A percentile compares a stretch with the other conserved stretches of the same genome.
phyloP scores from a whole-genome alignment of 1,284 basidiomycete genomes.

The Trametes hirsuta region DNA sequence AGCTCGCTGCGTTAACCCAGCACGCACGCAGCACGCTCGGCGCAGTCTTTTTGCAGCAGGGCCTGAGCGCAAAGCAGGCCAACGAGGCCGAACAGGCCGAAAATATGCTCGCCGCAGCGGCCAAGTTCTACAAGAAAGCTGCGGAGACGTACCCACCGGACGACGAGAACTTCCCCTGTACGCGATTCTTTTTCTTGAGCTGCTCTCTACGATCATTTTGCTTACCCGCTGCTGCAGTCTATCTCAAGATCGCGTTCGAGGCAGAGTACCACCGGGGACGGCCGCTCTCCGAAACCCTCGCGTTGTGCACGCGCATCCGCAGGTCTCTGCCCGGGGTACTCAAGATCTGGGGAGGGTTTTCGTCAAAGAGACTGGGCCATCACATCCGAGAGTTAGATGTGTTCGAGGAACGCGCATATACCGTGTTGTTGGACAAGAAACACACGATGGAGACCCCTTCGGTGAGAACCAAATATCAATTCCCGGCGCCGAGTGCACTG shows the following conservation, averaged over 20 bases:
- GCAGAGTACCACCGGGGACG: conserved; percentile 23
- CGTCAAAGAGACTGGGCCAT: conserved; percentile 1
- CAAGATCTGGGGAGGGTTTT: conserved; percentile 23
- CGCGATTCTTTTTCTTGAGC: neutral
- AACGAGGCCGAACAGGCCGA: conserved; percentile 17
- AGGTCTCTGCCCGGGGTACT: conserved; percentile 14
- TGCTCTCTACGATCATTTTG: neutral
- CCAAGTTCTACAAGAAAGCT: conserved; percentile 24
- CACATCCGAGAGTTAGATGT: conserved; percentile 14
- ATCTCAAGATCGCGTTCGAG: conserved; percentile 25
- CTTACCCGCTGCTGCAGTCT: conserved; percentile 17
- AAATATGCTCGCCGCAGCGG: conserved; percentile 20
- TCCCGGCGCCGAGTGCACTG: neutral
- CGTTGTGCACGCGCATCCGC: conserved; percentile 21
- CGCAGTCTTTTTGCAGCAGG: conserved; percentile 22
- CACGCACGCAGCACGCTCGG: conserved; percentile 18
- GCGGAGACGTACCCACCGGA: conserved; percentile 24
- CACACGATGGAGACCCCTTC: conserved; percentile 24
- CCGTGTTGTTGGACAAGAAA: conserved; percentile 17
- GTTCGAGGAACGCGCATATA: conserved; percentile 19
- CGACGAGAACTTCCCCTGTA: conserved; percentile 25
- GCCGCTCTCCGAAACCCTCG: conserved; percentile 19
- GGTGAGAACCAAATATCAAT: conserved; percentile 12
- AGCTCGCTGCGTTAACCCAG: neutral
- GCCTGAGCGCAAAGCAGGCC: conserved; percentile 18